phyloP scores from a whole-genome alignment of 176 grass and related monocot species.

The Cenchrus americanus region DNA sequence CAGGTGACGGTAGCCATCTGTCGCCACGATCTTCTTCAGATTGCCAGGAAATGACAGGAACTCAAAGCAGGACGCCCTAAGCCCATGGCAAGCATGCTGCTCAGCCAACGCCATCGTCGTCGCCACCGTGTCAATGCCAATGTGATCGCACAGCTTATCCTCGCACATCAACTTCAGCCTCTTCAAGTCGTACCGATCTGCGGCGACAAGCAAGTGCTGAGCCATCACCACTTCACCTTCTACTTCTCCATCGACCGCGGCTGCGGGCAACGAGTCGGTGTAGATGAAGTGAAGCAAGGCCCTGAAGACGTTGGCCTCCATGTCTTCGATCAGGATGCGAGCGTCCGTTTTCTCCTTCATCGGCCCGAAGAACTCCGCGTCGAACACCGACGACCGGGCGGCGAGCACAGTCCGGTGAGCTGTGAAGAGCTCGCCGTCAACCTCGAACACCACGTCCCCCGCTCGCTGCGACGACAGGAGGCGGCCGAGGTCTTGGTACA shows the following conservation, averaged over 20 bases:
- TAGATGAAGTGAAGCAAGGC: slow-evolving; percentile 47
- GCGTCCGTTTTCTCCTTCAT: slow-evolving; percentile 1
- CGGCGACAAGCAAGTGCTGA: slow-evolving; percentile 40
- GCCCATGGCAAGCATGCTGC: neutral
- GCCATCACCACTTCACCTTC: slow-evolving; percentile 10
- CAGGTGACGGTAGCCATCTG: neutral
- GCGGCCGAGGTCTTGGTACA: neutral
- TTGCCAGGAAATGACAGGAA: slow-evolving; percentile 35
- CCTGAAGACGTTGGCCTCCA: slow-evolving; percentile 15
- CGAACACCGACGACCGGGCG: slow-evolving; percentile 34
- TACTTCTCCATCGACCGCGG: no score
- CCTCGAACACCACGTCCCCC: slow-evolving; percentile 24
- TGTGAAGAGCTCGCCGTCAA: neutral
- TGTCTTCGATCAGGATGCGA: slow-evolving; percentile 31
- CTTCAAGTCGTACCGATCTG: slow-evolving; percentile 2
- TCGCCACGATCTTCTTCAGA: slow-evolving; percentile 22
- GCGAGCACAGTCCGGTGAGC: slow-evolving; percentile 29
- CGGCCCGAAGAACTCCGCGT: slow-evolving; percentile 8
- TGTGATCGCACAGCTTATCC: neutral
- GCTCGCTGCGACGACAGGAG: neutral
- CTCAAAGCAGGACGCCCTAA: slow-evolving; percentile 27
- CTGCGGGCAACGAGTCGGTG: slow-evolving; percentile 25
- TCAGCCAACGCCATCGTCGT: neutral
- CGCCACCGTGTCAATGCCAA: slow-evolving; percentile 17
- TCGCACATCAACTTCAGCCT: slow-evolving; percentile 24